Base-by-base conservation (phyloP, 805 yeast species). In the Ogataea pignaliae region DNA sequence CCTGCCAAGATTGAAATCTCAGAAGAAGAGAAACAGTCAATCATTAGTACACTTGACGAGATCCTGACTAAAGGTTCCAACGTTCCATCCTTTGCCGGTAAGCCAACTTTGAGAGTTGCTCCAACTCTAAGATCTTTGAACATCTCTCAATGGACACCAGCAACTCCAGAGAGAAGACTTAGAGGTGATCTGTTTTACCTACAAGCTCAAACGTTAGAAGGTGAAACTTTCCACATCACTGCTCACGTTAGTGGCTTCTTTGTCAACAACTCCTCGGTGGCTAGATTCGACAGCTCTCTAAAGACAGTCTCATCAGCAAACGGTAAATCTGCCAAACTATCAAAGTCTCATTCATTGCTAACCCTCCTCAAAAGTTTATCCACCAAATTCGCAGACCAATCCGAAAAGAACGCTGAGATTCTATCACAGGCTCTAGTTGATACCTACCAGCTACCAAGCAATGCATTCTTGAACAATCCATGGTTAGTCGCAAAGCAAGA, bases 91-190 rank as follows among this genome's bases (percentile, higher is more conserved):
- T 56, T 61, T 42, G 67, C 74, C 2, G 53, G 59, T 4, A 64
- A 65, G 14, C 59, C 63, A 21, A 55, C 63, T 12, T 50, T 67
- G 13, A 56, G 57, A 36, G 52, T 71, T 40, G 56, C 62, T 32
- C 68, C 74, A 16, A 85, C 91, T 9, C 66, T 93, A 48, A 76
- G 72, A 51, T 68, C 76, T 0, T 65, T 79, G 39, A 59, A 69
- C 42, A 61, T 88, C 40, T 86, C 96, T 12, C 77, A 79, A 42
- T 91, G 96, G 93, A 83, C 86, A 51, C 96, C 97, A 3, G 88
- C 88, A 12, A 83, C 91, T 29, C 70, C 83, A 14, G 66, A 71
- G 41, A 78, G 75, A 59, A 76, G 70, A 53, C 52, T 73, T 38
- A 76, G 74, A 59, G 98, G 98, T 21, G 96, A 90, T 58, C 70